A percentile compares a stretch with the other conserved stretches of the same genome.
Conservation (phyloP, 2,329 filamentous ascomycete genomes). For the Exophiala viscosa region DNA sequence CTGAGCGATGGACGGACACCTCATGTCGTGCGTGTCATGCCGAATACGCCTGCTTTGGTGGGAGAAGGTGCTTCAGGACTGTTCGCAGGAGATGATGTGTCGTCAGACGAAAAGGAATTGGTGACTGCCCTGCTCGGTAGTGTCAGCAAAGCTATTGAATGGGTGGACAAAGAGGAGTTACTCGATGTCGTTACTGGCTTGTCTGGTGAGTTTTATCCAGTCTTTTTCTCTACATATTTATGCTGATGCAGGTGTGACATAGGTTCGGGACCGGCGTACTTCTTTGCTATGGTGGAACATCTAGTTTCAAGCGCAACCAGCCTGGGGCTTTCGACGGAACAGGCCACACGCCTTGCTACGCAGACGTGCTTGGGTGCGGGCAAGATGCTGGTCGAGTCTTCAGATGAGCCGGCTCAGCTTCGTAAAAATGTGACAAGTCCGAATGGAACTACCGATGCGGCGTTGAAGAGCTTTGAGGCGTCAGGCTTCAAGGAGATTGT, state of each 20-base stretch:
- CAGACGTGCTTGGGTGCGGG: neutral
- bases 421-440: constrained; percentile 1
- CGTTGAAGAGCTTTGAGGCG: constrained; percentile 1
- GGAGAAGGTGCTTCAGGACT: neutral
- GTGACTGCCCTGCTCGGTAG: neutral
- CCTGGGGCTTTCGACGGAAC: constrained; percentile 1
- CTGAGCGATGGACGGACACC: neutral
- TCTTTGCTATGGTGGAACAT: constrained; percentile 1
- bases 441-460: constrained; percentile 1
- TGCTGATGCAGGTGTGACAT: neutral
- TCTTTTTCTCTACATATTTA: neutral
- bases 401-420: neutral
- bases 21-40: neutral
- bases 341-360: neutral
- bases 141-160: neutral
- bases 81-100: neutral
- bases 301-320: neutral
- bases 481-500: constrained; percentile 1
- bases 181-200: neutral
- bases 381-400: constrained; percentile 2
- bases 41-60: neutral
- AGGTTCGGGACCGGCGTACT: constrained; percentile 1
- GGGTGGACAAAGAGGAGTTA: constrained; percentile 1
- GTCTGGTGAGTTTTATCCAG: neutral
- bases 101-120: neutral